Evolutionary conservation across 805 yeast genomes (phyloP), one percentile per base, ranked within the genome.

Genomic region (Saccharomycopsis sp.): DNA sequence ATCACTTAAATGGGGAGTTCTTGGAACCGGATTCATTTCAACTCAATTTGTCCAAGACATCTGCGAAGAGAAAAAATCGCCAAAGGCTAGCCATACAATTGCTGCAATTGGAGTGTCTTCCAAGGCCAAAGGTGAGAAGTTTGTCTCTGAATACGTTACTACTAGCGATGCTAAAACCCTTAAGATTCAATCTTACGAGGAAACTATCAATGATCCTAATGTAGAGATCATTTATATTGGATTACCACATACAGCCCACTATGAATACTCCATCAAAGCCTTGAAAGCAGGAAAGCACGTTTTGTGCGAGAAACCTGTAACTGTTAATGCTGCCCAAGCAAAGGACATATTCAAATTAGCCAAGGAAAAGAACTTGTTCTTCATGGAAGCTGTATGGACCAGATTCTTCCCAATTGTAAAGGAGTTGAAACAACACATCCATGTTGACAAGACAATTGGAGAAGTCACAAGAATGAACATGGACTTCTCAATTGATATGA

Each of bases 331-430:
- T 2, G 67, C 67, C 20, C 83, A 82, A 57, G 73, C 81, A 3
- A 63, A 69, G 29, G 76, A 73, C 47, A 64, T 82, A 9, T 67
- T 74, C 54, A 70, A 66, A 0, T 70, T 75, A 52, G 86, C 86
- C 2, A 70, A 71, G 63, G 60, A 66, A 57, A 74, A 76, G 66
- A 70, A 72, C 1, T 65, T 74, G 54, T 80, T 78, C 60, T 69
- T 83, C 42, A 78, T 83, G 84, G 87, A 83, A 67, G 87, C 80
- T 2, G 76, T 79, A 56, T 81, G 85, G 85, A 76, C 84, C 3
- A 72, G 82, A 54, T 80, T 77, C 62, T 77, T 79, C 70, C 86
- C 86, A 1, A 60, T 78, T 2, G 66, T 76, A 20, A 62, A 65
- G 19, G 69, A 71, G 53, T 67, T 78, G 53, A 66, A 74, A 56